Evolutionary conservation across 2,329 filamentous ascomycete genomes (phyloP).

Genomic region (Ceratocystis alfenasii): DNA sequence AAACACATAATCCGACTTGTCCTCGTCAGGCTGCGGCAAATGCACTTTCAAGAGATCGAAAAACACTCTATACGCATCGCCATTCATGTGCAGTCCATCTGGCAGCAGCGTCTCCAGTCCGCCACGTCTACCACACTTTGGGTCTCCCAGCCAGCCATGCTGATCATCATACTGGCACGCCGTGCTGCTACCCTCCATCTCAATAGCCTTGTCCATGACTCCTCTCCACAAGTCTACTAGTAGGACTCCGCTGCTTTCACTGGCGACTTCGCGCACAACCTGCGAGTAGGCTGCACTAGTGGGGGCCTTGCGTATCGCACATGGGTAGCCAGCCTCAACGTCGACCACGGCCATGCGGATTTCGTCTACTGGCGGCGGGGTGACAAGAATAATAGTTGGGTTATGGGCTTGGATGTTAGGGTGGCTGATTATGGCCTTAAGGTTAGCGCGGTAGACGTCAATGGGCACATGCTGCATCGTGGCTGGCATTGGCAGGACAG

Average conservation of each 20-base stretch:
- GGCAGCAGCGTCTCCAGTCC: slow-evolving; percentile 42
- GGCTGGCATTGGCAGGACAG: slow-evolving; percentile 50
- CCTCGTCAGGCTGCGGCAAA: slow-evolving; percentile 37
- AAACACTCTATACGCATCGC: slow-evolving; percentile 42
- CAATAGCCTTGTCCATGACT: slow-evolving; percentile 59
- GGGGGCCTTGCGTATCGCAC: slow-evolving; percentile 35
- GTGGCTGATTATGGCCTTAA: slow-evolving; percentile 60
- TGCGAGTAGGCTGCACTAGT: slow-evolving; percentile 47
- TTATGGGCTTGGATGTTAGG: slow-evolving; percentile 56
- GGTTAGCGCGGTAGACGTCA: slow-evolving; percentile 60
- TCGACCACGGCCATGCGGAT: slow-evolving; percentile 46
- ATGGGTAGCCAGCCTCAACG: slow-evolving; percentile 35
- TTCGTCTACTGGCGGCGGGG: slow-evolving; percentile 74
- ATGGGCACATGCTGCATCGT: slow-evolving; percentile 67
- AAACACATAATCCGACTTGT: slow-evolving; percentile 34
- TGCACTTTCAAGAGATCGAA: slow-evolving; percentile 35
- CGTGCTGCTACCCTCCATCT: slow-evolving; percentile 31
- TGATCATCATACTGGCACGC: slow-evolving; percentile 36
- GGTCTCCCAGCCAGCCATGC: slow-evolving; percentile 42
- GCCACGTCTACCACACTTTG: slow-evolving; percentile 39
- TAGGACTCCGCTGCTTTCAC: slow-evolving; percentile 51
- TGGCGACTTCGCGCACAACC: slow-evolving; percentile 53
- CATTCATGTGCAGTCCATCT: slow-evolving; percentile 47
- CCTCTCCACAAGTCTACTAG: slow-evolving; percentile 71
- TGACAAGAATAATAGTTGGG: slow-evolving; percentile 63